Base-by-base conservation (phyloP, 164 flowering plant species). In the Liriodendron chinense region DNA sequence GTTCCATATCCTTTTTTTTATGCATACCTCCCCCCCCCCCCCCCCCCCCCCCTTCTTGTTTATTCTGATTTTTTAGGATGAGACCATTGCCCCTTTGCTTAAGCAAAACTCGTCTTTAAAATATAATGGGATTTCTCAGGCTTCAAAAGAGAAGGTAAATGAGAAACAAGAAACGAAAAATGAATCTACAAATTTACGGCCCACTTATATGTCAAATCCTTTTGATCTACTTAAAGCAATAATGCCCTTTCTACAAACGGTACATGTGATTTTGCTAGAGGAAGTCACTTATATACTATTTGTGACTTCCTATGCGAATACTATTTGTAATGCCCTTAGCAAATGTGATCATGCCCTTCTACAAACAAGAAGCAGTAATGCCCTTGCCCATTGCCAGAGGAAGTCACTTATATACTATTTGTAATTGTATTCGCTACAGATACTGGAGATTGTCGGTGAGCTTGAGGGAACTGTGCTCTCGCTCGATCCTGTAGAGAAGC, bases 401-500 rank as follows among this genome's bases (percentile, higher is more conserved):
- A 34, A 67, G 69, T 14, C 16, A 10, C 4, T 16, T 67, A 26
- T 14, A 28, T 67, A 8, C 50, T 7, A 0, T 72, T 72, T 59
- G 10, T 66, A 23, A 66, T 65, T 43, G 16, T 47, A n/a, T 65
- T 49, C 9, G 47, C 79, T 82, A 65, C 89, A 96, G 99, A 86
- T 96, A 79, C 80, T 83, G 75, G 98, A 91, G 74, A 86, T 96
- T 78, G 84, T 91, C 7, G 74, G 70, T 80, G 98, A 94, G 80
- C 89, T 96, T 18, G 86, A 91, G 74, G 87, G 81, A 74, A 82
- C 84, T 43, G 84, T 77, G 2, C 92, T 96, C 80, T 72, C 86
- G 3, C 90, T 94, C 63, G 94, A 94, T 81, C 92, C 89, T 1
- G 76, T 69, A 24, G 99, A 96, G 87, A 96, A 96, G 82, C 97